phyloP scores from a whole-genome alignment of 371 early-diverging fungal species.

The Rhizopus microsporus region DNA sequence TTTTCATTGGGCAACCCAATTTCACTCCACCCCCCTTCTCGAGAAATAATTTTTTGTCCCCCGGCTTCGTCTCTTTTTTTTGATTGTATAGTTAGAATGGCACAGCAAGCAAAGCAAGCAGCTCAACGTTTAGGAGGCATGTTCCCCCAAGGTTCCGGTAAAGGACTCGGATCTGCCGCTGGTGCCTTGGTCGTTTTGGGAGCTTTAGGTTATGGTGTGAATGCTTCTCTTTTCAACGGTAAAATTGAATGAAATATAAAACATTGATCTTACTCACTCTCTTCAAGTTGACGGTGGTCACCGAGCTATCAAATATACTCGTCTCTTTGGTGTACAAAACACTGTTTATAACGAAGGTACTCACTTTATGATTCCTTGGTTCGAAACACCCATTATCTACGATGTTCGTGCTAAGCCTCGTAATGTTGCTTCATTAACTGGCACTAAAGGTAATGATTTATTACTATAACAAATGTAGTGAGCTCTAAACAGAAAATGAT shows the following conservation, averaged over 20 bases:
- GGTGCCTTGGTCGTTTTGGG: slow-evolving; percentile 72
- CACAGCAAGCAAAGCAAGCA: slow-evolving; percentile 64
- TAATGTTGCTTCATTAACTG: slow-evolving; percentile 96
- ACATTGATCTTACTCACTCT: background rate
- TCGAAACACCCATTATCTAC: slow-evolving; percentile 94
- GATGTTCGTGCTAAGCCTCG: slow-evolving; percentile 98
- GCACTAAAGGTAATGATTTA: slow-evolving; percentile 84
- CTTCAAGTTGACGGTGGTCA: slow-evolving; percentile 93
- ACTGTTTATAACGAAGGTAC: slow-evolving; percentile 93
- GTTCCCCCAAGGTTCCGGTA: slow-evolving; percentile 66
- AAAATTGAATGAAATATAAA: slow-evolving; percentile 1
- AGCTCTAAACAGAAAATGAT: background rate
- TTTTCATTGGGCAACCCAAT: no score
- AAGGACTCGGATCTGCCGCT: slow-evolving; percentile 63
- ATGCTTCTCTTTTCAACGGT: slow-evolving; percentile 84
- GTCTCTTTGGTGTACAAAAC: slow-evolving; percentile 90
- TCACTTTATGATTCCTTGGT: slow-evolving; percentile 95
- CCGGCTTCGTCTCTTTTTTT: background rate
- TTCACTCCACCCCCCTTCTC: no score
- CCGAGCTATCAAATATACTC: slow-evolving; percentile 96
- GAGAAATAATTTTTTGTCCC: background rate
- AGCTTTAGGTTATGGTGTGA: slow-evolving; percentile 71
- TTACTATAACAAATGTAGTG: background rate
- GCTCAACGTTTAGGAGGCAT: slow-evolving; percentile 63
- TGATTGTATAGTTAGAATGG: slow-evolving; percentile 25